These are phyloP conservation scores for Terfezia claveryi DNA, from an alignment of 495 filamentous ascomycete genomes.

Conservation along the genomic window DNA sequence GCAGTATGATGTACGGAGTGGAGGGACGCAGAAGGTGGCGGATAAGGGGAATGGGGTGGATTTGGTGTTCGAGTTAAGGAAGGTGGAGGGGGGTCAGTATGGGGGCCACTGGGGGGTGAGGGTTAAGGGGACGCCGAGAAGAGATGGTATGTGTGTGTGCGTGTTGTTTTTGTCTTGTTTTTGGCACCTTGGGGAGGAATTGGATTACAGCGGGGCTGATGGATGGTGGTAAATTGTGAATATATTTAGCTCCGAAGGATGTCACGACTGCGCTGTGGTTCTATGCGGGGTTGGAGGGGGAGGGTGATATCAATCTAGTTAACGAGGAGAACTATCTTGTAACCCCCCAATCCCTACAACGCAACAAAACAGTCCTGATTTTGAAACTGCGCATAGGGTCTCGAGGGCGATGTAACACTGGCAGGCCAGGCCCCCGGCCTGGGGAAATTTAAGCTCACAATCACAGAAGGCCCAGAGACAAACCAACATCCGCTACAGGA, in stretches of 20 bases:
- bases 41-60: constrained; percentile 73
- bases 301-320: constrained; percentile 23
- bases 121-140: constrained; percentile 59
- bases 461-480: constrained; percentile 44
- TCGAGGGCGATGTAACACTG: constrained; percentile 51
- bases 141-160: constrained; percentile 27
- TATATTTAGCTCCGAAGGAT: constrained; percentile 23
- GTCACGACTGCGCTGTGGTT: constrained; percentile 61
- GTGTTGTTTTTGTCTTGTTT: background rate
- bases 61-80: constrained; percentile 79
- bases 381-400: constrained; percentile 25
- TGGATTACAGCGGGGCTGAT: background rate
- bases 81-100: constrained; percentile 67
- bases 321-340: too few species aligned
- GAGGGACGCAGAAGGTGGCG: constrained; percentile 73
- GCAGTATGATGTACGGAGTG: constrained; percentile 69
- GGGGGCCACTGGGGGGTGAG: constrained; percentile 83
- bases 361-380: too few species aligned
- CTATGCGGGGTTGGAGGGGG: constrained; percentile 59
- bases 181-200: background rate
- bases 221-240: background rate
- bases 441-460: constrained; percentile 63
- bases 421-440: constrained; percentile 49
- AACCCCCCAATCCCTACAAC: too few species aligned
- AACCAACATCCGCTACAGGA: constrained; percentile 38